These are phyloP conservation scores for Dothidotthia symphoricarpi DNA, from an alignment of 2,329 filamentous ascomycete species.

Conservation along the genomic window DNA sequence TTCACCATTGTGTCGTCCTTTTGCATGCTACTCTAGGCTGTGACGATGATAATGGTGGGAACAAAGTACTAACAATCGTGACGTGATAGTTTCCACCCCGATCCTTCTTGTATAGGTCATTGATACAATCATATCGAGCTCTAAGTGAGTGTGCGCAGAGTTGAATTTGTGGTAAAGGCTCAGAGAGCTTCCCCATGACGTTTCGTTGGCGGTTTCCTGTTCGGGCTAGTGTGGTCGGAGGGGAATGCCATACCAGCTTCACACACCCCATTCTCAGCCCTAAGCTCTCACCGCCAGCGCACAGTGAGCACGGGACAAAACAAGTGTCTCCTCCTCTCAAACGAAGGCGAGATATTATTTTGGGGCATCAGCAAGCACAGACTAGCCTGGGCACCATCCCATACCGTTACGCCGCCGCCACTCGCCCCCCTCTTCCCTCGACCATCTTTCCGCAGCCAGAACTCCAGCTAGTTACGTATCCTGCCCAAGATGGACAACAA, in stretches of 20 bases:
- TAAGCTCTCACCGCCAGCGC: slow-evolving; percentile 18
- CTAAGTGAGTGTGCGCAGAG: too few relatives aligned
- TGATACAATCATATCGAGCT: too few relatives aligned
- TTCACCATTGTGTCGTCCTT: too few relatives aligned
- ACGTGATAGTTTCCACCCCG: too few relatives aligned
- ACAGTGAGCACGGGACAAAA: slow-evolving; percentile 35
- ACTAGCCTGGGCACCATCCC: slow-evolving; percentile 34
- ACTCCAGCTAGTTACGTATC: slow-evolving; percentile 16
- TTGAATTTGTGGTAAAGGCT: too few relatives aligned
- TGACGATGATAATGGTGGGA: too few relatives aligned
- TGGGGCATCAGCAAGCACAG: slow-evolving; percentile 13
- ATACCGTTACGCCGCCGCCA: slow-evolving; percentile 29
- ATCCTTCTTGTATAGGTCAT: too few relatives aligned
- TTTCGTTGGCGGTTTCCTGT: too few relatives aligned
- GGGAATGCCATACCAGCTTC: slow-evolving; percentile 9
- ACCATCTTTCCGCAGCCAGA: slow-evolving; percentile 24
- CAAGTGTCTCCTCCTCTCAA: slow-evolving; percentile 9
- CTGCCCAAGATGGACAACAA: slow-evolving; percentile 39
- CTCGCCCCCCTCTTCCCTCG: slow-evolving; percentile 28
- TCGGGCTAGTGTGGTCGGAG: slow-evolving; percentile 7
- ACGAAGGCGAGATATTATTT: slow-evolving; percentile 7
- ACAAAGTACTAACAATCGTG: too few relatives aligned
- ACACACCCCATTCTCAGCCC: slow-evolving; percentile 21
- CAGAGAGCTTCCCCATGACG: too few relatives aligned
- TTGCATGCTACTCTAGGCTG: too few relatives aligned